Evolutionary conservation across 192 early-diverging fungal genomes (phyloP).

Genomic region (Umbelopsis sp.): DNA sequence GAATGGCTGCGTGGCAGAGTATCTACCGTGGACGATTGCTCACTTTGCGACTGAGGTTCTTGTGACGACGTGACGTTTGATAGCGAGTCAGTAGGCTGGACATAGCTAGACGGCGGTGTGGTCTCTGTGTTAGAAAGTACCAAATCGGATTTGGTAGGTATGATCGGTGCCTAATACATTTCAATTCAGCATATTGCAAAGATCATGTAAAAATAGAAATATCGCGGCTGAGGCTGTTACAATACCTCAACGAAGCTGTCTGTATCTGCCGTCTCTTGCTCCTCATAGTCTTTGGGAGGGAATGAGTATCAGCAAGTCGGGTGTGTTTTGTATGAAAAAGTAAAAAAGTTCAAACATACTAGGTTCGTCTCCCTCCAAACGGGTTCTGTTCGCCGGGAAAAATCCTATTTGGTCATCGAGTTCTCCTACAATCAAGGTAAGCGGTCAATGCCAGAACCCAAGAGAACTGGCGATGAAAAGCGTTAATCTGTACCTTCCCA

Average conservation of each 20-base stretch:
- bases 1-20: constrained; percentile 1
- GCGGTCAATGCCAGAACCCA: background rate
- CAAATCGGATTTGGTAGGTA: too few relatives aligned
- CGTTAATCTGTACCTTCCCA: constrained; percentile 25
- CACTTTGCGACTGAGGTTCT: background rate
- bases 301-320: background rate
- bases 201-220: too few relatives aligned
- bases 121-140: too few relatives aligned
- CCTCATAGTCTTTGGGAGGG: background rate
- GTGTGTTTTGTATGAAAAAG: background rate
- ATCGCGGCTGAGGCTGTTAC: too few relatives aligned
- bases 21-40: background rate
- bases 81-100: background rate
- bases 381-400: constrained; percentile 43
- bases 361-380: constrained; percentile 15
- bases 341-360: background rate
- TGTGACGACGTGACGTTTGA: background rate
- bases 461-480: background rate
- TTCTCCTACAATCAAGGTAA: constrained; percentile 28
- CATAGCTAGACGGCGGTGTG: too few relatives aligned
- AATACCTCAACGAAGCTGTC: constrained; percentile 8
- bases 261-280: background rate
- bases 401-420: constrained; percentile 40
- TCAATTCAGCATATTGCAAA: too few relatives aligned
- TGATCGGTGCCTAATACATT: too few relatives aligned